phyloP scores from a whole-genome alignment of 371 early-diverging fungal species.

The Apophysomyces variabilis region DNA sequence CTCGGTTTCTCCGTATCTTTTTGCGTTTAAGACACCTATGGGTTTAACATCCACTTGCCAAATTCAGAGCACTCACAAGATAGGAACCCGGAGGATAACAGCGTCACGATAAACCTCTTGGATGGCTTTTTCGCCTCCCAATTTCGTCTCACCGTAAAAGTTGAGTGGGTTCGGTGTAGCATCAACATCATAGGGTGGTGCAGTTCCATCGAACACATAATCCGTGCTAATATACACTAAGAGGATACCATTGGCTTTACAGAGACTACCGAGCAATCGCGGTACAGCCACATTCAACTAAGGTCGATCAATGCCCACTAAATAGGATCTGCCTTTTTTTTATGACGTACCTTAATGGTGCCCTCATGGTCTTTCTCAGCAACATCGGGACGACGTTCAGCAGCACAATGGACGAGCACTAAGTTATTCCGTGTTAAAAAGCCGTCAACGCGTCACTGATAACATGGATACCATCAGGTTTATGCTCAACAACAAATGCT shows the following conservation, averaged over 20 bases:
- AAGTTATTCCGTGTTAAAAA: not conserved
- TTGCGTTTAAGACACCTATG: not conserved
- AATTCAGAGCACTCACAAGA: constrained; percentile 52
- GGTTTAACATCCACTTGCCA: not conserved
- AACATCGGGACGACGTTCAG: constrained; percentile 87
- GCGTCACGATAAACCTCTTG: constrained; percentile 57
- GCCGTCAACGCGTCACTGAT: not conserved
- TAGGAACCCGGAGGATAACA: constrained; percentile 79
- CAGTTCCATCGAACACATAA: constrained; percentile 89
- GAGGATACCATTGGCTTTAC: constrained; percentile 52
- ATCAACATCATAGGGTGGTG: constrained; percentile 76
- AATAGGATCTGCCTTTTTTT: not conserved
- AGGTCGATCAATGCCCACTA: constrained; percentile 2
- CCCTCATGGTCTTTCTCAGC: constrained; percentile 71
- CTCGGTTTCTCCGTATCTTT: constrained; percentile 69
- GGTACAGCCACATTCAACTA: constrained; percentile 75
- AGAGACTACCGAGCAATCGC: constrained; percentile 56
- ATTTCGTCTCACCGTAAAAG: constrained; percentile 80
- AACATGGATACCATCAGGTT: constrained; percentile 59
- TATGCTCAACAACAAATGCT: constrained; percentile 56
- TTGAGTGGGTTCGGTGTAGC: constrained; percentile 80
- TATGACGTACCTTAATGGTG: constrained; percentile 47
- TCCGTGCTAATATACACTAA: constrained; percentile 90
- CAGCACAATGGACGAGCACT: constrained; percentile 86
- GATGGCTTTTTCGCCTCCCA: constrained; percentile 75